Conservation (phyloP, 179 eudicot genomes). For the Silene vulgaris region DNA sequence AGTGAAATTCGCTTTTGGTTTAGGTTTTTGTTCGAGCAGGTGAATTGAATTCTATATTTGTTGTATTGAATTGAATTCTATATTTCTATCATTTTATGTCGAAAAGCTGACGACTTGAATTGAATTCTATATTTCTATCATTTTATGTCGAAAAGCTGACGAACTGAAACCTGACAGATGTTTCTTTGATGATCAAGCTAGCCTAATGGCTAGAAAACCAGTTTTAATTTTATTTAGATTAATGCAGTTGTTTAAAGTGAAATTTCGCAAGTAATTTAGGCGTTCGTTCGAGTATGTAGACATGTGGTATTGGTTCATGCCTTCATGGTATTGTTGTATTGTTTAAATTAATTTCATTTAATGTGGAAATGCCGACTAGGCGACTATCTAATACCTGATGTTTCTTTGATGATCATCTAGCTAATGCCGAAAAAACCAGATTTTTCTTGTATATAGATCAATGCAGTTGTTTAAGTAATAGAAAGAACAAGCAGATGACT, state of each 20-base stretch:
- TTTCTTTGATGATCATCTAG: background rate
- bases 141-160: too few species aligned
- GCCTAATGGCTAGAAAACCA: background rate
- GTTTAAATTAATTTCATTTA: background rate
- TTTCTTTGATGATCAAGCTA: background rate
- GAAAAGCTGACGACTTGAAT: too few species aligned
- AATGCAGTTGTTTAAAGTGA: too few species aligned
- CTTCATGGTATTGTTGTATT: background rate
- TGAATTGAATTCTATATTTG: too few species aligned
- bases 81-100: too few species aligned
- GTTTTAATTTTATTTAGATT: too few species aligned
- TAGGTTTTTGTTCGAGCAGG: background rate
- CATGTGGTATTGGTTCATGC: background rate
- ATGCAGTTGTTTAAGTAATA: background rate
- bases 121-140: too few species aligned
- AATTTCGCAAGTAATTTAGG: background rate
- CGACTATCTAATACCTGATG: too few species aligned
- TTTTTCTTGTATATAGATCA: background rate
- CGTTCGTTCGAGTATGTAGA: background rate
- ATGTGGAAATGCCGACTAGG: too few species aligned
- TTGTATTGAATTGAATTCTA: background rate
- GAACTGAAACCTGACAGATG: too few species aligned
- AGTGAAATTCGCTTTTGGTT: background rate
- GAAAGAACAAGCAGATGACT: background rate
- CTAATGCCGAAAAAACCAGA: background rate